Base-by-base conservation (phyloP, 2,329 filamentous ascomycete genomes). In the Tolypocladium inflatum region DNA sequence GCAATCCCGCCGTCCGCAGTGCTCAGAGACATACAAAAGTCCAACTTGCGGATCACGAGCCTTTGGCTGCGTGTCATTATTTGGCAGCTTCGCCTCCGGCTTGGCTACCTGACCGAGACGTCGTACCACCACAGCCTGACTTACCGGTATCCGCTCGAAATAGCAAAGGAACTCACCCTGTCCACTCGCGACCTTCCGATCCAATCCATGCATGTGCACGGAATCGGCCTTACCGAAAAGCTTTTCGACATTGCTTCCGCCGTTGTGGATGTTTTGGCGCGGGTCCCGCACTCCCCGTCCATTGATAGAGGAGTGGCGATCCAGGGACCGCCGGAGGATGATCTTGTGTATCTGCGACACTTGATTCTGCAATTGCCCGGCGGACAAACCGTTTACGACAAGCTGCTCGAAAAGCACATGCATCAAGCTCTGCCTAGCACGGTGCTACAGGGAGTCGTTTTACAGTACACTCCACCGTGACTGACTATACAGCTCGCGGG, bases 211-310 rank as follows among this genome's bases (percentile, higher is more conserved):
- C 70, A 67, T 23, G 70, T 78, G 0, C 76, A 78, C 13, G 76
- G 76, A 0, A 74, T 75, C 11, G 76, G 76, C 0, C 61, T 78
- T n/a, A 78, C 76, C 0, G 76, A 78, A 58, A 78, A 78, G 60
- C 61, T 78, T 0, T 78, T 76, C 45, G 76, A 78, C 41, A 70
- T 78, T 33, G 74, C 75, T 0, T 77, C 73, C 0, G 71, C 75
- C 0, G 73, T 77, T 1, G 71, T 76, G 1, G 76, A 78, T 53
- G 76, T 78, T 2, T 63, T 78, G 1, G 75, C 76, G 0, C 69
- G 74, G 0, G 70, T 78, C 0, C 76, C 76, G 0, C 64, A 70
- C 4, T 61, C 62, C n/a, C 64, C 66, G 0, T 61, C 65, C 33
- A 70, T 60, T 15, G 65, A 62, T 10, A 68, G 66, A 38, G 63